These are phyloP conservation scores for Fusarium longipes DNA, from an alignment of 2,329 filamentous ascomycete species.

Conservation along the genomic window DNA sequence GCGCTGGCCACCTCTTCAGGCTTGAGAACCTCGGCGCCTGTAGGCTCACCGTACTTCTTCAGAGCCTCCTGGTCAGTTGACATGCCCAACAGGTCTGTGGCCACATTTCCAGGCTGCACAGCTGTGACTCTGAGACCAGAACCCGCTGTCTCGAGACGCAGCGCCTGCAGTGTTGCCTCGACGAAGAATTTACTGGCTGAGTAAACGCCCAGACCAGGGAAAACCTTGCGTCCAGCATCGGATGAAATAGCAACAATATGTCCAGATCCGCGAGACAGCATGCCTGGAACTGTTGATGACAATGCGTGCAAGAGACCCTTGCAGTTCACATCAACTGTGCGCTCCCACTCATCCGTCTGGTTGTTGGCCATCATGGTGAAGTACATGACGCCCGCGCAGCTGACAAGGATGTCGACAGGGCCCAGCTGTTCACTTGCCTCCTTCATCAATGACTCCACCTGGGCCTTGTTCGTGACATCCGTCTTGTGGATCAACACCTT, in stretches of 20 bases:
- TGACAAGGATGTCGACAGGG: conserved; percentile 80
- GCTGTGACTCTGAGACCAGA: conserved; percentile 78
- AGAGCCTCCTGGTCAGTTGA: conserved; percentile 80
- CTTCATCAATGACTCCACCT: conserved; percentile 74
- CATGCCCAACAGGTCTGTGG: conserved; percentile 78
- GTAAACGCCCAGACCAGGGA: conserved; percentile 84
- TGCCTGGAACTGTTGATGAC: conserved; percentile 74
- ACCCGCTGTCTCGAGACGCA: conserved; percentile 81
- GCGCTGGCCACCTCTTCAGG: conserved; percentile 77
- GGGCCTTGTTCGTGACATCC: conserved; percentile 74
- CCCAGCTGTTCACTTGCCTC: conserved; percentile 72
- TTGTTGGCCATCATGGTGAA: conserved; percentile 87
- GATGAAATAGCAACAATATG: conserved; percentile 87
- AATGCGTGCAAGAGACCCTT: conserved; percentile 82
- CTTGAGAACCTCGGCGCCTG: conserved; percentile 79
- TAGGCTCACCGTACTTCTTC: conserved; percentile 81
- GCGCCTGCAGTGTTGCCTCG: conserved; percentile 79
- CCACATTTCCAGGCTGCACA: conserved; percentile 81
- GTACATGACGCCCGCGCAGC: conserved; percentile 88
- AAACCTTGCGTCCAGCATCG: conserved; percentile 83
- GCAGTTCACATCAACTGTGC: conserved; percentile 87
- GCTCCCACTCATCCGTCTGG: conserved; percentile 80
- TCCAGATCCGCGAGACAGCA: conserved; percentile 75
- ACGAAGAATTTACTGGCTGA: conserved; percentile 88
- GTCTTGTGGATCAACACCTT: conserved; percentile 77